Base-by-base conservation (phyloP, 257 asterid genomes). In the Leptodermis oblonga region DNA sequence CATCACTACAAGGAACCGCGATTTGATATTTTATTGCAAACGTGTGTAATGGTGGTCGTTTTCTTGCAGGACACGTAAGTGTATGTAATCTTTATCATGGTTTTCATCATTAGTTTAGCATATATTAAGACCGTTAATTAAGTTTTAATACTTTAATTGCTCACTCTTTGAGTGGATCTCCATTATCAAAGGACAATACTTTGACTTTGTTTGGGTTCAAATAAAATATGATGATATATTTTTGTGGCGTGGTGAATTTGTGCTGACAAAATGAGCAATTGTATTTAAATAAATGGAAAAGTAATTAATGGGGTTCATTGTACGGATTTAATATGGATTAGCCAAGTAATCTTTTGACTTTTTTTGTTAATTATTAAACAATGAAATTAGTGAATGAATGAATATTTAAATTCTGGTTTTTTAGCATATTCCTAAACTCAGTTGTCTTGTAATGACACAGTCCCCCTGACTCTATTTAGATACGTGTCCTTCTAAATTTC, bases 251-350 rank as follows among this genome's bases (percentile, higher is more conserved):
- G 37, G 22, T 59, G 42, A 17, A 30, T 59, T 17, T 59, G 65
- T 7, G 65, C 12, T 58, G 64, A 58, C 41, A 58, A 58, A 30
- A 26, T 26, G 22, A 25, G 42, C 62, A 4, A 12, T 13, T 18
- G 25, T 18, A 49, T 49, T 8, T 18, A 49, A 49, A 3, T 15
- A 4, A 48, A 49, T 20, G 23, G 9, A 20, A 48, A 52, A 37
- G n/a, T n/a, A n/a, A 14, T 7, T 39, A 18, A 37, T 41, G 73
- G 56, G n/a, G 1, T 41, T 23, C 0, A 33, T 52, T 42, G 76
- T 63, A 72, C 70, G 76, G 58, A 52, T 28, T 37, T 1, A 72
- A 34, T 22, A 17, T 49, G 36, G 45, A 63, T 30, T 13, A 34
- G 70, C n/a, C 76, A 72, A 15, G 63, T 13, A 71, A 51, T 13